phyloP scores from a whole-genome alignment of 2,329 filamentous ascomycete species.

The Epichloe bromicola region DNA sequence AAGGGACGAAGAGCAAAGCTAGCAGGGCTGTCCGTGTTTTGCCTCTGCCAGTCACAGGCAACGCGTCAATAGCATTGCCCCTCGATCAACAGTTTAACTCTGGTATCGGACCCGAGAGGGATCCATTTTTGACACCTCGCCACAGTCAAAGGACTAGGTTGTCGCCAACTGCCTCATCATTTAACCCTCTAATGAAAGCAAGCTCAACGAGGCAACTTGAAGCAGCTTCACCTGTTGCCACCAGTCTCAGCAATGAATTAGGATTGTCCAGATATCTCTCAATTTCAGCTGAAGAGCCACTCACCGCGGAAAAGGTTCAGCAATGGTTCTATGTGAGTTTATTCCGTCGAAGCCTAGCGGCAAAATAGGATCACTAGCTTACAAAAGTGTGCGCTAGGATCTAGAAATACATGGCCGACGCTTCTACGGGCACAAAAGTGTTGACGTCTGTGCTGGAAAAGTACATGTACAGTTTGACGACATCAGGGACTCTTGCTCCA shows the following conservation, averaged over 20 bases:
- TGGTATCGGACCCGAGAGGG: conserved; percentile 25
- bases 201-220: conserved; percentile 9
- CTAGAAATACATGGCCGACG: conserved; percentile 20
- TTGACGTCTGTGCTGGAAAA: conserved; percentile 25
- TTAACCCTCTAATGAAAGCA: conserved; percentile 32
- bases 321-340: conserved; percentile 31
- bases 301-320: conserved; percentile 27
- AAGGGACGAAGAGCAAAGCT: conserved; percentile 32
- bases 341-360: background rate
- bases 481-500: conserved; percentile 43
- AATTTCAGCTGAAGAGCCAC: conserved; percentile 20
- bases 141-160: conserved; percentile 30
- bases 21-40: conserved; percentile 19
- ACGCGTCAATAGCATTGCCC: conserved; percentile 12
- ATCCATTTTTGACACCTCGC: conserved; percentile 38
- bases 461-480: conserved; percentile 46
- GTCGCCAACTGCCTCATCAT: conserved; percentile 50
- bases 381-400: conserved; percentile 19
- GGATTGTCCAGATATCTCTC: conserved; percentile 32
- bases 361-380: background rate
- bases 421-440: conserved; percentile 24
- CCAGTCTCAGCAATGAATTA: conserved; percentile 31
- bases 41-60: conserved; percentile 13
- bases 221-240: conserved; percentile 17
- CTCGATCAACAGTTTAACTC: conserved; percentile 13